Evolutionary conservation across 148 eudicot species (phyloP), one percentile per base, ranked within the genome.

Genomic region (Euryodendron excelsum): DNA sequence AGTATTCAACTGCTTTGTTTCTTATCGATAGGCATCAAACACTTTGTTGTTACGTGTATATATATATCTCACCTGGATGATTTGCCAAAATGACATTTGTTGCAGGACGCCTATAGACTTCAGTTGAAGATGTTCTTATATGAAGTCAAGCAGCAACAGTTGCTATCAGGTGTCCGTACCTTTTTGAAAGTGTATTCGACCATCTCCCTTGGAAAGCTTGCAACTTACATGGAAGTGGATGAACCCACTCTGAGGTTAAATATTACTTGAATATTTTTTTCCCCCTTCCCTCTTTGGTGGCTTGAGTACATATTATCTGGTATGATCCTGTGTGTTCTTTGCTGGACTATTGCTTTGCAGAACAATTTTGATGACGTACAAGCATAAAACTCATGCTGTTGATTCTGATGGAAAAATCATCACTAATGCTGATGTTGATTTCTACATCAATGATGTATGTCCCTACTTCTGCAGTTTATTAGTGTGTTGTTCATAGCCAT

Each of bases 121-220:
- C 99, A 96, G 86, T 83, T 96, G 90, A 96, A 96, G 90, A 80
- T 96, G 76, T 96, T 96, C 77, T 90, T 96, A 37, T 91, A 96
- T 85, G 99, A 96, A 88, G 98, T 96, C 79, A 96, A 89, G 86
- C 99, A 96, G 73, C 99, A 96, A 47, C 99, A 93, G 56, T 84
- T 89, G 67, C 78, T 96, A 45, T 89, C 92, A 34, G 90, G 98
- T 74, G 91, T 92, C 39, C 89, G 99, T 66, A 90, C 94, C 74
- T 96, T 88, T 77, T 83, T 96, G 87, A 96, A 93, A 83, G 98
- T 93, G 34, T 96, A 96, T 77, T 92, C 98, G 2, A 90, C 97
- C 73, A 93, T 96, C 79, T 89, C 98, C 64, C 85, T 93, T 39
- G 85, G 81, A 33, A 93, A 96, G 85, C 97, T 96, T 75, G 92